Evolutionary conservation across 129 eudicot species (phyloP), one percentile per base, ranked within the genome.

Genomic region (Cynara cardunculus): DNA sequence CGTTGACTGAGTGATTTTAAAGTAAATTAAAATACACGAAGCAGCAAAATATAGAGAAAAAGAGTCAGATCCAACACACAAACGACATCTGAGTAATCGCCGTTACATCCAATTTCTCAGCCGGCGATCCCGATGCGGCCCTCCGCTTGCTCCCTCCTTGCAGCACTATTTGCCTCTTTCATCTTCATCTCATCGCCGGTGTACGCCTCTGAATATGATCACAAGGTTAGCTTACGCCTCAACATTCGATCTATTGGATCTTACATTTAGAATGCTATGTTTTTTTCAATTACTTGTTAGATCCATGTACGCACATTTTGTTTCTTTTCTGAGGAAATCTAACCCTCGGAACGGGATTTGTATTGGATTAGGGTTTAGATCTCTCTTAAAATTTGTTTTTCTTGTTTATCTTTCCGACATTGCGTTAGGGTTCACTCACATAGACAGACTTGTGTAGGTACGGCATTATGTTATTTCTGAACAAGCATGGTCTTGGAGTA

Each of bases 191-290:
- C 80, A 46, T 84, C 91, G 75, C 88, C 91, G 86, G 95, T 77
- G 76, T 71, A 87, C 77, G 97, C 92, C 12, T 85, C 93, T 21
- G 97, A 92, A 81, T 87, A 86, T 34, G 97, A 92, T 88, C 95
- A 92, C 86, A 92, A 87, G 95, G 97, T 92, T 74, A 44, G 46
- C 56, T 31, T 8, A 24, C n/a, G 30, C 64, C n/a, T 56, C 66
- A 53, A 24, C 78, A 22, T 59, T 22, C 11, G 67, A 80, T 80
- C 30, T 75, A 2, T 41, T 32, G 37, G 82, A 81, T 83, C 79
- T 80, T 49, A 25, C 27, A 14, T 18, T 71, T 39, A 35, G 8
- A 65, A 30, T 70, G 65, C 25, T 2, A 22, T 71, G 65, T 4
- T 41, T 71, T 72, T 41, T 8, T 11, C 28, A n/a, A n/a, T 69